Conservation (phyloP, 768 basidiomycete genomes). For the Termitomyces sp. region DNA sequence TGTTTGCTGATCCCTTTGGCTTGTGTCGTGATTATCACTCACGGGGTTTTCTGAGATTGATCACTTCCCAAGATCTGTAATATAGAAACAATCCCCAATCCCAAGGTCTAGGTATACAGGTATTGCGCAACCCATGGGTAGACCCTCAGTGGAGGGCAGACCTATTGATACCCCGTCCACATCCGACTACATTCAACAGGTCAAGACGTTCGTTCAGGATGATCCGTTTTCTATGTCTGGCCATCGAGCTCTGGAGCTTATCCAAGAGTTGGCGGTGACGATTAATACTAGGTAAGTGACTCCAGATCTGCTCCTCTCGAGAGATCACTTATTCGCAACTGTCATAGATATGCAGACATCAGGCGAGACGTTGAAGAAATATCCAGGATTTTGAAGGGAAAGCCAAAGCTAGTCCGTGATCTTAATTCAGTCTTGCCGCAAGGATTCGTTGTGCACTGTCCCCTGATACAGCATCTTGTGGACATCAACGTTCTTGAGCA, state of each 20-base stretch:
- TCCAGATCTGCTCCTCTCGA: background rate
- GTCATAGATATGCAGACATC: background rate
- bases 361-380: background rate
- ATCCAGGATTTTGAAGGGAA: background rate
- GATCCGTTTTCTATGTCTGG: background rate
- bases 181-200: background rate
- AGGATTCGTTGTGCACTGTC: slow-evolving; percentile 6
- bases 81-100: too few species aligned
- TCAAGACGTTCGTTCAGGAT: background rate
- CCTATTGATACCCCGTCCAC: slow-evolving; percentile 4
- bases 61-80: background rate
- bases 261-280: background rate
- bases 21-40: background rate
- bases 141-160: background rate
- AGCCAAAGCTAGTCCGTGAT: slow-evolving; percentile 6
- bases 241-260: background rate
- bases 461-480: slow-evolving; percentile 1
- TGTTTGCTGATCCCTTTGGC: background rate
- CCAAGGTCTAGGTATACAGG: background rate
- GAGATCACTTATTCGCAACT: background rate
- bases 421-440: slow-evolving; percentile 8
- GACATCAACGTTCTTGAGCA: background rate
- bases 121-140: background rate
- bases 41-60: background rate
- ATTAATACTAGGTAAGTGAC: background rate